Evolutionary conservation across 768 basidiomycete genomes (phyloP), one percentile per base, ranked within the genome.

Genomic region (Tubosaeta sp.): DNA sequence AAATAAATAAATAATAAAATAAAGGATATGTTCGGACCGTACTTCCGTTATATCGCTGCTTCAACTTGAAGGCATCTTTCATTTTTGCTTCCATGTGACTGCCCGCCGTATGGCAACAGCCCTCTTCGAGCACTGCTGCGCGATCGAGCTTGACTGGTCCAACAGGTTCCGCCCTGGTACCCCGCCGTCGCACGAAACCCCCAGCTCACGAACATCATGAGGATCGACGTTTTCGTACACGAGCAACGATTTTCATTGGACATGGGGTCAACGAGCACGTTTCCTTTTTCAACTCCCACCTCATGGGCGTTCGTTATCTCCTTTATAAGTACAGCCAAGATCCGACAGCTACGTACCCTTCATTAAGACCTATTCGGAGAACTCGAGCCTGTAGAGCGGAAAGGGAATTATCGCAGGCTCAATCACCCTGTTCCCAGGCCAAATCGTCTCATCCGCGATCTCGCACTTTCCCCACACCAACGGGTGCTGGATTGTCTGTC

Each of bases 241-340:
- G 77, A 78, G 57, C 78, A 83, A 19, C 31, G 18, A 22, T 93
- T 91, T 61, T 76, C 86, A 40, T 69, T 87, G 21, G 87, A 89
- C 44, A 75, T 73, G 8, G 90, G 68, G 74, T 86, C 58, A 90
- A 92, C 69, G 75, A 81, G 89, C 86, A 49, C 58, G 70, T 69
- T 70, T 69, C 45, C 46, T 32, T 48, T 47, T 41, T 49, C 49
- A 44, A 32, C 46, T 35, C 46, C 14, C 42, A 36, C 35, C 35
- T 19, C 35, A 19, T 56, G 32, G 40, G 51, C 39, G 19, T 46
- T 48, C 52, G n/a, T 36, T 36, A 47, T 51, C 48, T 10, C 34
- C 6, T 41, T 19, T 68, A 60, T 73, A 73, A 35, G 35, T 41
- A 22, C 64, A 90, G 87, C 35, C 69, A 75, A 54, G 88, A 90